A percentile compares a stretch with the other conserved stretches of the same genome.
phyloP scores from a whole-genome alignment of 1,139 yeast genomes.

The Candida neerlandica region DNA sequence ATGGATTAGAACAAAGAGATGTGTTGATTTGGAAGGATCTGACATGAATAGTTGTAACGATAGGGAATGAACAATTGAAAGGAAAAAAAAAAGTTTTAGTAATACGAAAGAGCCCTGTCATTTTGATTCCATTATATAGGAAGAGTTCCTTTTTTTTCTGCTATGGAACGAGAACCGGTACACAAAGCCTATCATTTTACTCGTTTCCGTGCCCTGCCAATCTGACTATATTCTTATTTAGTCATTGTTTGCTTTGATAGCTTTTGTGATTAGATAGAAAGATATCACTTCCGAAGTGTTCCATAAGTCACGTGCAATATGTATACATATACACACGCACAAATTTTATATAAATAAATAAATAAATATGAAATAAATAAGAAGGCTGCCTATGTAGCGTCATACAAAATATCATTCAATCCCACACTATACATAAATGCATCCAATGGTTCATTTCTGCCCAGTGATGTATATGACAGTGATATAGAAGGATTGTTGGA shows the following conservation, averaged over 20 bases:
- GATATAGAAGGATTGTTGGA: conserved; percentile 2
- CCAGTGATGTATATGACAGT: background rate
- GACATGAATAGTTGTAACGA: background rate
- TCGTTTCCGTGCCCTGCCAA: no score
- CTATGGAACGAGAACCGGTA: background rate
- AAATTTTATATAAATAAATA: background rate
- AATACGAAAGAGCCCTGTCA: no score
- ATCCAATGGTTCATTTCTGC: conserved; percentile 17
- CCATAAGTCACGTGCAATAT: conserved; percentile 17
- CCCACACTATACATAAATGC: conserved; percentile 25
- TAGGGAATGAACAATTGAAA: background rate
- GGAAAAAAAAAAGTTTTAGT: background rate
- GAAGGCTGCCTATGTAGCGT: conserved; percentile 8
- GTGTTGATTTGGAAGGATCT: conserved; percentile 35
- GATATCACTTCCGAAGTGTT: background rate
- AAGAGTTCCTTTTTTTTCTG: background rate
- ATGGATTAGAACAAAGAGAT: conserved; percentile 78
- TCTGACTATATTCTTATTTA: no score
- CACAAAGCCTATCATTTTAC: background rate
- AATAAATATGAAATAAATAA: no score
- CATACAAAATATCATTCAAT: conserved; percentile 25
- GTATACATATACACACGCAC: background rate
- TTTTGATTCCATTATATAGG: no score
- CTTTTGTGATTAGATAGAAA: no score
- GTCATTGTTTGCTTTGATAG: background rate